phyloP scores from a whole-genome alignment of 495 filamentous ascomycete genomes.

The Recurvomyces mirabilis region DNA sequence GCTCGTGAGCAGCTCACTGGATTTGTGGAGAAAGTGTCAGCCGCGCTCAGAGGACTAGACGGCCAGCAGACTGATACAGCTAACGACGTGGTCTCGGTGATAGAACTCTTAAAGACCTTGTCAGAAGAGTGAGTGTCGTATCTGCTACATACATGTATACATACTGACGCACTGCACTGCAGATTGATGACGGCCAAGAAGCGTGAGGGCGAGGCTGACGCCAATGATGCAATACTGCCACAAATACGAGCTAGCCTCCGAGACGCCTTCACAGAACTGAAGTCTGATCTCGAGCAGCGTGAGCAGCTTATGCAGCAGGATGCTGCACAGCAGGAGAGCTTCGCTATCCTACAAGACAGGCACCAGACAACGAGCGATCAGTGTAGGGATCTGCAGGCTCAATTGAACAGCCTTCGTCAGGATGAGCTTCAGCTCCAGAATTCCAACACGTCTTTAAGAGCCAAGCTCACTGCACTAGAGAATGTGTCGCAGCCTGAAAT shows the following conservation, averaged over 20 bases:
- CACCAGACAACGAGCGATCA: background rate
- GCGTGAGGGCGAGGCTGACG: too few species aligned
- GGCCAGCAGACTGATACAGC: slow-evolving; percentile 2
- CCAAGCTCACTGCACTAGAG: too few species aligned
- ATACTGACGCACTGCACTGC: too few species aligned
- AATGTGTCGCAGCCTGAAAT: too few species aligned
- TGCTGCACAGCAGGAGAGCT: slow-evolving; percentile 3
- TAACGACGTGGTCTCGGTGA: slow-evolving; percentile 9
- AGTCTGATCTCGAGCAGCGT: background rate
- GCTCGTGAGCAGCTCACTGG: background rate
- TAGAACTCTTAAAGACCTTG: slow-evolving; percentile 5
- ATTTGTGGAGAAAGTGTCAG: background rate
- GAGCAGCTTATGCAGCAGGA: slow-evolving; percentile 12
- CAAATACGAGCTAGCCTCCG: slow-evolving; percentile 3
- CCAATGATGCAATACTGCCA: too few species aligned
- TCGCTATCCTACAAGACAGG: slow-evolving; percentile 9
- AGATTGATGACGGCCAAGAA: too few species aligned
- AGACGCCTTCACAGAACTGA: slow-evolving; percentile 3
- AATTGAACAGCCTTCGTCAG: background rate
- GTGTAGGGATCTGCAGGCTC: background rate
- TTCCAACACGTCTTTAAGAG: too few species aligned
- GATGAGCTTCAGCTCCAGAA: too few species aligned
- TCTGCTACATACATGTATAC: too few species aligned
- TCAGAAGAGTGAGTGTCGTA: slow-evolving; percentile 5
- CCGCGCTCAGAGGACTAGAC: slow-evolving; percentile 6